These are phyloP conservation scores for Ceratopteris richardii DNA, from an alignment of 75 land plant species.

Conservation along the genomic window DNA sequence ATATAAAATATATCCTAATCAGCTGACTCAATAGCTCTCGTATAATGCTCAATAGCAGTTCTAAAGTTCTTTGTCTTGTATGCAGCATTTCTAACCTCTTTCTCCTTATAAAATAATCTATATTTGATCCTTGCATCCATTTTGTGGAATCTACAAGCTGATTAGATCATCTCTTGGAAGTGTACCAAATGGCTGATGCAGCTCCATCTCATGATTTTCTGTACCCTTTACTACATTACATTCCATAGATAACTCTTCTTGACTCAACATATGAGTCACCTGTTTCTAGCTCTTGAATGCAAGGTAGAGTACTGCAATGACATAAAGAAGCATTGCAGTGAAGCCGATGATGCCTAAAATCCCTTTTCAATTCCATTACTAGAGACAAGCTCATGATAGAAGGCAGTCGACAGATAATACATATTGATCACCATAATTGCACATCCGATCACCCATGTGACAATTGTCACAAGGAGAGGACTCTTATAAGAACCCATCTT, in stretches of 20 bases:
- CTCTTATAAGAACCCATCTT: too few species aligned
- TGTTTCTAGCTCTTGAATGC: slow-evolving; percentile 41
- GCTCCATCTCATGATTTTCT: slow-evolving; percentile 5
- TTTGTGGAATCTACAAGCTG: slow-evolving; percentile 61
- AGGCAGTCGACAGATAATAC: slow-evolving; percentile 38
- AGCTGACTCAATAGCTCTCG: too few species aligned
- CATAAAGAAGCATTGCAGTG: slow-evolving; percentile 32
- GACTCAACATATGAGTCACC: slow-evolving; percentile 29
- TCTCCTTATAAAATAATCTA: too few species aligned
- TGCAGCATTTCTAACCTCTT: too few species aligned
- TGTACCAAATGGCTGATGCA: background rate
- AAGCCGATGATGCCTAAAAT: slow-evolving; percentile 57
- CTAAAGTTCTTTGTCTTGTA: too few species aligned
- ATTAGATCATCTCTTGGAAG: slow-evolving; percentile 60
- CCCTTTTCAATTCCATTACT: slow-evolving; percentile 25
- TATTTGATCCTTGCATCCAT: too few species aligned
- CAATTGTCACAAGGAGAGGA: too few species aligned
- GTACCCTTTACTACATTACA: background rate
- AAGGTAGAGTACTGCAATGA: slow-evolving; percentile 45
- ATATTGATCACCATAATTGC: slow-evolving; percentile 55
- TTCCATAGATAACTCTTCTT: slow-evolving; percentile 6
- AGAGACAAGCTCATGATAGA: slow-evolving; percentile 36
- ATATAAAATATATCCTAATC: too few species aligned
- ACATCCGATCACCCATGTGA: slow-evolving; percentile 56
- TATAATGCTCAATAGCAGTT: too few species aligned